Evolutionary conservation across 129 eudicot species (phyloP), one percentile per base, ranked within the genome.

Genomic region (Flaveria bidentis): DNA sequence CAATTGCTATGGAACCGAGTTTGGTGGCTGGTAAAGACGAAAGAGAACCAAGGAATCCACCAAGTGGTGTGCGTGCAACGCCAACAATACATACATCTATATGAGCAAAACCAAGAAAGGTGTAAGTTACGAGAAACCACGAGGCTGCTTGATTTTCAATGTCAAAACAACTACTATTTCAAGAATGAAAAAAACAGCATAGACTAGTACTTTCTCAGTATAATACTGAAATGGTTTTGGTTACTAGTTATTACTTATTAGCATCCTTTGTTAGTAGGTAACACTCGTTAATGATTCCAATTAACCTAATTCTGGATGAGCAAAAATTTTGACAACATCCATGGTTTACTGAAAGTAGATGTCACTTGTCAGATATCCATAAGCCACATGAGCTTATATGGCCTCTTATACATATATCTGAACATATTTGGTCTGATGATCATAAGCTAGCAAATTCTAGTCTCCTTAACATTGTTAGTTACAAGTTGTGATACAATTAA

Each of bases 1-100:
- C 85, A 81, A 93, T 93, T 64, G 96, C 96, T 44, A 91, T 79
- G 51, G 96, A 88, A 62, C 98, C 98, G 70, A 93, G 98, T 76
- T 90, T 93, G 78, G 98, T 93, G 69, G 98, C 98, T 23, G 97
- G 74, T 46, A 93, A 51, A 33, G 98, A 82, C 39, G 98, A 93
- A 81, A 93, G 90, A 36, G 93, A 77, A 71, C 98, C 98, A 44
- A 93, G 92, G 74, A 93, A 91, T 15, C 91, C 93, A 71, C 98
- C 98, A 86, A 93, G 93, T 50, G 98, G 98, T 53, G 98, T 93
- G 16, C 98, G 98, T 74, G 93, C 98, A 84, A 79, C 97, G 85
- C 98, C 98, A 76, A 93, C 98, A 53, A 93, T 86, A 77, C 98
- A 93, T 79, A 91, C 98, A 91, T 93, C 98, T 93, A 76, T 73